A percentile compares a stretch with the other conserved stretches of the same genome.
These are phyloP conservation scores for Tuber aestivum DNA, from an alignment of 495 filamentous ascomycete species.

Conservation along the genomic window DNA sequence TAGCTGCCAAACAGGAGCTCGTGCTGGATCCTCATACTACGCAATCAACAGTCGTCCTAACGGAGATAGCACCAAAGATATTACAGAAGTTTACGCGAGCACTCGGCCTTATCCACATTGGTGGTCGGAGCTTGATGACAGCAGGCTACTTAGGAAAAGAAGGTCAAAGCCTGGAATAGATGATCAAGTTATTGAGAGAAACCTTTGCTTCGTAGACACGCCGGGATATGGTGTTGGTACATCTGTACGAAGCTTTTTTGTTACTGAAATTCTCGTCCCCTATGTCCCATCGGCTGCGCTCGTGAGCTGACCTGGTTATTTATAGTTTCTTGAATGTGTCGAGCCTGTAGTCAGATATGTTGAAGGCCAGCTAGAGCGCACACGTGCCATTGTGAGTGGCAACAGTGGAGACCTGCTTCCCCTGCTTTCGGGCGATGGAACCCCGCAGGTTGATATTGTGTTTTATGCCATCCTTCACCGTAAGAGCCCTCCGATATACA, in stretches of 20 bases:
- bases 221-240: constrained; percentile 61
- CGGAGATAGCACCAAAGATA: constrained; percentile 47
- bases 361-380: constrained; percentile 63
- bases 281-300: background rate
- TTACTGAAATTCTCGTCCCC: constrained; percentile 9
- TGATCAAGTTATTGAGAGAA: constrained; percentile 80
- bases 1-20: constrained; percentile 41
- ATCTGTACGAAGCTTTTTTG: constrained; percentile 48
- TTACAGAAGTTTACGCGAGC: constrained; percentile 84
- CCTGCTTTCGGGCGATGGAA: constrained; percentile 77
- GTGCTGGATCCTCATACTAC: constrained; percentile 33
- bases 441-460: constrained; percentile 80
- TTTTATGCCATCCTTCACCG: constrained; percentile 70
- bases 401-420: constrained; percentile 70
- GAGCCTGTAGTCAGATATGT: constrained; percentile 69
- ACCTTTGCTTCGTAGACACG: constrained; percentile 93
- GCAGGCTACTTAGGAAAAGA: constrained; percentile 60
- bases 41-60: constrained; percentile 26
- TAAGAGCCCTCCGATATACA: constrained; percentile 43
- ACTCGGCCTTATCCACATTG: constrained; percentile 87
- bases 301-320: background rate
- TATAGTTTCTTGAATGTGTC: constrained; percentile 58
- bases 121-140: constrained; percentile 88
- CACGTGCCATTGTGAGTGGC: constrained; percentile 53
- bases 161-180: constrained; percentile 60